Percentiles rank a stretch among this genome's conserved stretches.
Evolutionary conservation across 2,329 filamentous ascomycete genomes (phyloP).

Genomic region (Cladosporium velox): DNA sequence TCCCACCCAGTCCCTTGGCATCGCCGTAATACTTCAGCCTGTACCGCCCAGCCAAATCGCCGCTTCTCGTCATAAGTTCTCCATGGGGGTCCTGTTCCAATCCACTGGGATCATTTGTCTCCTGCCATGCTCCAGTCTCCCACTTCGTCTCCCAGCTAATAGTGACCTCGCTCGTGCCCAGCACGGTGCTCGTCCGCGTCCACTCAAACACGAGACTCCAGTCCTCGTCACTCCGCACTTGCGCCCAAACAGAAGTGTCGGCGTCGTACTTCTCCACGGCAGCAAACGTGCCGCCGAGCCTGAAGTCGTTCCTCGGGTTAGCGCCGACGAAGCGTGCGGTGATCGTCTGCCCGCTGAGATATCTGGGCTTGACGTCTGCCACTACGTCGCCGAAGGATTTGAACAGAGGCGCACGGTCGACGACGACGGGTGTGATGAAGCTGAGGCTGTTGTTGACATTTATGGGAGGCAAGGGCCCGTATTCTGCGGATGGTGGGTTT

Average conservation of each 20-base stretch:
- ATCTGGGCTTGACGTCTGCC: constrained; percentile 53
- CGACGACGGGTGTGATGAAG: constrained; percentile 78
- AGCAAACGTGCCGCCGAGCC: constrained; percentile 74
- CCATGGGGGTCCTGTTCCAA: constrained; percentile 41
- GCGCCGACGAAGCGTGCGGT: constrained; percentile 76
- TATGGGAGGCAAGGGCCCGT: constrained; percentile 71
- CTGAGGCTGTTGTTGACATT: constrained; percentile 73
- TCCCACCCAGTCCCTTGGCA: constrained; percentile 65
- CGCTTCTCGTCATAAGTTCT: constrained; percentile 34
- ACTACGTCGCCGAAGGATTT: constrained; percentile 71
- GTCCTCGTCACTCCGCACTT: constrained; percentile 71
- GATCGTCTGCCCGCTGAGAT: constrained; percentile 61
- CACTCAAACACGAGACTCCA: constrained; percentile 84
- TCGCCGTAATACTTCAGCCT: constrained; percentile 83
- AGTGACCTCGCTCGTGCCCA: constrained; percentile 76
- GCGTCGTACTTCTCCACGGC: constrained; percentile 66
- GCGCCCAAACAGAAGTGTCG: constrained; percentile 58
- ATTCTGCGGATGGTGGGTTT: constrained; percentile 33
- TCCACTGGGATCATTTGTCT: neutral
- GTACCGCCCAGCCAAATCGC: constrained; percentile 63
- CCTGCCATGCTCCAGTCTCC: constrained; percentile 48
- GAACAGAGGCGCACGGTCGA: constrained; percentile 67
- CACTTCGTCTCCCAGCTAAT: constrained; percentile 73
- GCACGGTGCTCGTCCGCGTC: constrained; percentile 67
- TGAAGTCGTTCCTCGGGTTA: constrained; percentile 86